phyloP scores from a whole-genome alignment of 331 rosid species.

The Erythrophleum ivorense region DNA sequence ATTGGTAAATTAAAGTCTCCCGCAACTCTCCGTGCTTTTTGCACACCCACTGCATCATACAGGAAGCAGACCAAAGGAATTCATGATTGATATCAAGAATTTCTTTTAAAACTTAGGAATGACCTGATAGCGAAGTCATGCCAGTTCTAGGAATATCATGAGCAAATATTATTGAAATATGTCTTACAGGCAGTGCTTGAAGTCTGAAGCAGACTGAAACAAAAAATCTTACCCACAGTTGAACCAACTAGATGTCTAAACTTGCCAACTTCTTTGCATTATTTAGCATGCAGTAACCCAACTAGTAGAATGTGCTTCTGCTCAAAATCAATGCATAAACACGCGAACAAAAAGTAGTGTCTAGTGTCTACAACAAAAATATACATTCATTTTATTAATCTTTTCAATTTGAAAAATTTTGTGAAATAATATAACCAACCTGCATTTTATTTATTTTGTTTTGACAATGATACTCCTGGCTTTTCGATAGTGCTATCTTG shows the following conservation, averaged over 20 bases:
- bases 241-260: background rate
- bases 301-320: background rate
- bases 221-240: slow-evolving; percentile 23
- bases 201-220: slow-evolving; percentile 24
- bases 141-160: background rate
- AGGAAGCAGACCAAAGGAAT: slow-evolving; percentile 35
- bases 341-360: background rate
- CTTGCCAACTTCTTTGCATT: slow-evolving; percentile 7
- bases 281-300: slow-evolving; percentile 24
- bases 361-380: too few species aligned
- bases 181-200: slow-evolving; percentile 19
- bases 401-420: slow-evolving; percentile 13
- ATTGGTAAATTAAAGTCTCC: slow-evolving; percentile 72
- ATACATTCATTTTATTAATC: slow-evolving; percentile 9
- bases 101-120: slow-evolving; percentile 29
- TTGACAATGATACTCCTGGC: slow-evolving; percentile 15
- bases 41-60: slow-evolving; percentile 83
- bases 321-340: background rate
- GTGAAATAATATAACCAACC: slow-evolving; percentile 22
- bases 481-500: background rate
- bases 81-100: slow-evolving; percentile 32
- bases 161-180: slow-evolving; percentile 12
- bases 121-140: background rate
- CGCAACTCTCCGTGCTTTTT: slow-evolving; percentile 77
- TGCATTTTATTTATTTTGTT: background rate